These are phyloP conservation scores for Xylaria scruposa DNA, from an alignment of 495 filamentous ascomycete genomes.

Conservation along the genomic window DNA sequence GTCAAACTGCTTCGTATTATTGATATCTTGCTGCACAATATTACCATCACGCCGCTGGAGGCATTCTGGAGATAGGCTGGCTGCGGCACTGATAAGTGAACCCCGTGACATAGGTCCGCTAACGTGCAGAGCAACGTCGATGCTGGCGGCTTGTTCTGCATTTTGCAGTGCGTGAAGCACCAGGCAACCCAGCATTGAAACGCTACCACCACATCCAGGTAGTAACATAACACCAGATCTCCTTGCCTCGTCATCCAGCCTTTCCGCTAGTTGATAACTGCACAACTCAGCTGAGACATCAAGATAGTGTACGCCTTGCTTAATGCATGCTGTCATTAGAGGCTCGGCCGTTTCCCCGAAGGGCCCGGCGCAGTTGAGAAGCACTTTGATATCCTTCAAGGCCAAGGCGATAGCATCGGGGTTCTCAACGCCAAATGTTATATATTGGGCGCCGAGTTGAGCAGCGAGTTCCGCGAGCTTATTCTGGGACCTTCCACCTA, in stretches of 20 bases:
- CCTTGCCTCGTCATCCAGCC: conserved; percentile 3
- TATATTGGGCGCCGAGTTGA: conserved; percentile 2
- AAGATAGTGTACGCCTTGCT: conserved; percentile 24
- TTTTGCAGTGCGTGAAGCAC: background rate
- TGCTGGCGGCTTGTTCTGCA: background rate
- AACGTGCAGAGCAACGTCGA: conserved; percentile 11
- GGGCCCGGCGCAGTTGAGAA: conserved; percentile 24
- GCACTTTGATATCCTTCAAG: conserved; percentile 12
- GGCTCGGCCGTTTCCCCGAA: conserved; percentile 19
- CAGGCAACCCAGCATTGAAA: conserved; percentile 18
- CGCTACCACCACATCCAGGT: conserved; percentile 24
- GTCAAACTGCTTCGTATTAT: conserved; percentile 12
- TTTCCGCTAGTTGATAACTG: conserved; percentile 21
- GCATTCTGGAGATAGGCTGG: conserved; percentile 7
- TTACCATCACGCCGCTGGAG: background rate
- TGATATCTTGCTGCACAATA: conserved; percentile 1
- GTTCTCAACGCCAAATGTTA: background rate
- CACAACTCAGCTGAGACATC: conserved; percentile 23
- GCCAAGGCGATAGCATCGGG: background rate
- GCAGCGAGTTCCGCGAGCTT: conserved; percentile 2
- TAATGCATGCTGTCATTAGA: conserved; percentile 27
- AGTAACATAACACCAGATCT: conserved; percentile 15
- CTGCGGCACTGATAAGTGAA: conserved; percentile 7
- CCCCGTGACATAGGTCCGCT: conserved; percentile 17
- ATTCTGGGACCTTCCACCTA: background rate